phyloP scores from a whole-genome alignment of 176 grass and related monocot species.

The Aechmea fasciata region DNA sequence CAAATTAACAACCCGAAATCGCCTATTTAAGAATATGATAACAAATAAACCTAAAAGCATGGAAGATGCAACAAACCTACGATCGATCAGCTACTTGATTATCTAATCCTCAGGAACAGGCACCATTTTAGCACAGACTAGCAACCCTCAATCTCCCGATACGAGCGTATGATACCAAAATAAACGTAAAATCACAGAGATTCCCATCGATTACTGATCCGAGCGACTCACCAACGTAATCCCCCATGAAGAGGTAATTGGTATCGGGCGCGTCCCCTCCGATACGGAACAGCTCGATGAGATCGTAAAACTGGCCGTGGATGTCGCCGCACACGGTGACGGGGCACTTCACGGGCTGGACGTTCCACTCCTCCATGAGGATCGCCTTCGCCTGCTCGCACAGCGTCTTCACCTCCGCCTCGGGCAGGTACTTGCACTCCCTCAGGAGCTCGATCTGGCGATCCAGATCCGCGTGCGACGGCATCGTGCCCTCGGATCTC shows the following conservation, averaged over 20 bases:
- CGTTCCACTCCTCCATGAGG: constrained; percentile 97
- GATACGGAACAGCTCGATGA: constrained; percentile 97
- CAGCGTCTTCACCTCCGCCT: constrained; percentile 69
- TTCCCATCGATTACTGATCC: not conserved
- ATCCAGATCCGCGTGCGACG: constrained; percentile 89
- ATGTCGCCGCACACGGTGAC: constrained; percentile 97
- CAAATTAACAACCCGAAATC: too few relatives aligned
- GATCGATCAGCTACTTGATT: too few relatives aligned
- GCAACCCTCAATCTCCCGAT: too few relatives aligned
- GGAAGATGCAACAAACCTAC: too few relatives aligned
- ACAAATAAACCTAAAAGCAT: not conserved
- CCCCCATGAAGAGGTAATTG: constrained; percentile 99
- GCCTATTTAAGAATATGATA: too few relatives aligned
- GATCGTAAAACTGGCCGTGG: constrained; percentile 98
- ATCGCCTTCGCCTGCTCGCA: constrained; percentile 97
- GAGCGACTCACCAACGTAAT: constrained; percentile 69
- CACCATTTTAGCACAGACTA: too few relatives aligned
- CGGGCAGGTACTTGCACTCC: constrained; percentile 68
- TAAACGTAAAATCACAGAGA: not conserved
- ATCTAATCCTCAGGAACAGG: too few relatives aligned
- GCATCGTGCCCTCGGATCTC: constrained; percentile 36
- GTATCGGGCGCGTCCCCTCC: constrained; percentile 91
- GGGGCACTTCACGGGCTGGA: constrained; percentile 90
- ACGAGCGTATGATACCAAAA: not conserved
- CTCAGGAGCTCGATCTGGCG: constrained; percentile 94